A percentile compares a stretch with the other conserved stretches of the same genome.
These are phyloP conservation scores for Tetrahymena malaccensis DNA, from an alignment of 73 alveolate species.

Conservation along the genomic window DNA sequence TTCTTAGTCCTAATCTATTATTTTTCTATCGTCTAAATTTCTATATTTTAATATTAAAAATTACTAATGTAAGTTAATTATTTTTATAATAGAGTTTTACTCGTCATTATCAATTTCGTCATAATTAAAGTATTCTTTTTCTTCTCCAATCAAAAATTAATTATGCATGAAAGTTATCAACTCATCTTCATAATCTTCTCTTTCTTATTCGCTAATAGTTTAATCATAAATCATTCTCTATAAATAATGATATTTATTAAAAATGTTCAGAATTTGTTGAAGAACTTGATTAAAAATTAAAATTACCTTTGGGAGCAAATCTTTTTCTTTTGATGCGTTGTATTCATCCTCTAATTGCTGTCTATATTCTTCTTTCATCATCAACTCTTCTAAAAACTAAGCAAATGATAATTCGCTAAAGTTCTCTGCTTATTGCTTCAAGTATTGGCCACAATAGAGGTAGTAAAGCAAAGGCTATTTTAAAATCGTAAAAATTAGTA, in stretches of 20 bases:
- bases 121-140: background rate
- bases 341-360: background rate
- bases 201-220: background rate
- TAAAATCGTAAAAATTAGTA: background rate
- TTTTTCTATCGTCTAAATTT: background rate
- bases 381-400: background rate
- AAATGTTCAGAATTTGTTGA: background rate
- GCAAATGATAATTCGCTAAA: background rate
- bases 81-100: background rate
- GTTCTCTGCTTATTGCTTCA: background rate
- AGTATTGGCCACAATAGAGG: background rate
- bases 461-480: background rate
- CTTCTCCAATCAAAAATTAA: background rate
- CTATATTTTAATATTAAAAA: background rate
- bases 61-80: background rate
- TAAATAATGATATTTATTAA: background rate
- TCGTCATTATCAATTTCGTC: background rate
- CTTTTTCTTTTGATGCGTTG: background rate
- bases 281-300: background rate
- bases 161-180: background rate
- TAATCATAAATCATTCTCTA: background rate
- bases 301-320: background rate
- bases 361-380: background rate
- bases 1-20: background rate
- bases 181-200: background rate